Evolutionary conservation across 2,329 filamentous ascomycete genomes (phyloP).

Genomic region (Epichloe coenophiala): DNA sequence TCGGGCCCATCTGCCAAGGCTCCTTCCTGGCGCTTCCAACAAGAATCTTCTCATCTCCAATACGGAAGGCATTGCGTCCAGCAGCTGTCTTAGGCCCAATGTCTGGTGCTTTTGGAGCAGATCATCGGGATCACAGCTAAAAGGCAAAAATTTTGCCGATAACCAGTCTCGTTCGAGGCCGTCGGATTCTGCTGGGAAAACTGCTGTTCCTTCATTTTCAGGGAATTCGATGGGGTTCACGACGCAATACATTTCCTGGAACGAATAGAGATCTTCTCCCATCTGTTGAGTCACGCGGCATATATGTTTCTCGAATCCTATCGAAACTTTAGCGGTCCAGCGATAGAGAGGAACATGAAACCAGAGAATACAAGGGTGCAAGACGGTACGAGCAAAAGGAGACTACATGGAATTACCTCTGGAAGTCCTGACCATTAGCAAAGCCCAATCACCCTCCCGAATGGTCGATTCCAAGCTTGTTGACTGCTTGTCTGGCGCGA

Average conservation of each 20-base stretch:
- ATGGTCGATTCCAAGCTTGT: not conserved
- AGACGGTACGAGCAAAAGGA: too few relatives aligned
- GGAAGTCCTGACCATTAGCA: not conserved
- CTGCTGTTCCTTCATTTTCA: not conserved
- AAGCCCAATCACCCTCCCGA: not conserved
- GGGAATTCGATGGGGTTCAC: not conserved
- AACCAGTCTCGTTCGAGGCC: conserved; percentile 6
- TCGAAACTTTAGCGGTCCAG: not conserved
- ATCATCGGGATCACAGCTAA: conserved; percentile 12
- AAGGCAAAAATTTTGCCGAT: conserved; percentile 12
- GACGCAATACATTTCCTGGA: not conserved
- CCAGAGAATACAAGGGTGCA: not conserved
- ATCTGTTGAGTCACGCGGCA: not conserved
- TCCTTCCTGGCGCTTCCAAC: conserved; percentile 20
- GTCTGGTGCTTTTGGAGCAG: conserved; percentile 6
- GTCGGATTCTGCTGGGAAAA: not conserved
- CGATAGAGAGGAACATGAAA: not conserved
- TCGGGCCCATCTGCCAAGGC: conserved; percentile 32
- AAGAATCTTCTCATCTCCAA: conserved; percentile 40
- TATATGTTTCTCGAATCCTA: not conserved
- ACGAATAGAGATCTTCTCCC: not conserved
- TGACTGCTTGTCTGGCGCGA: not conserved
- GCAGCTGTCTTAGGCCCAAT: conserved; percentile 26
- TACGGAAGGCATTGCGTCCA: conserved; percentile 50
- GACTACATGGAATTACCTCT: not conserved